Base-by-base conservation (phyloP, 106 monocot species). In the Dendrobium chrysotoxum region DNA sequence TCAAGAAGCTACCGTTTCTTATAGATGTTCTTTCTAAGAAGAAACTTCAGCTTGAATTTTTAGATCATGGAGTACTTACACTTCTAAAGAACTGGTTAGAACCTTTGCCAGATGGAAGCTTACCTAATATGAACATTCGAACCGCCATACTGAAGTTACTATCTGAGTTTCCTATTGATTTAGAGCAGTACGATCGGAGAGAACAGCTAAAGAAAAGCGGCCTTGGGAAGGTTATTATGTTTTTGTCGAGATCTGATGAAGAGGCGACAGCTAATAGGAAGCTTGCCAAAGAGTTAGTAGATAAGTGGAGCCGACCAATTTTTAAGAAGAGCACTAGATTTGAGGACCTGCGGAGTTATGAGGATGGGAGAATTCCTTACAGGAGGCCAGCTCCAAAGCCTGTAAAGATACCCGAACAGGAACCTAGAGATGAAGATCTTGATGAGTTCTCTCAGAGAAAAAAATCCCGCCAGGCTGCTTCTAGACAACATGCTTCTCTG, bases 161-260 rank as follows among this genome's bases (percentile, higher is more conserved):
- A 73, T 86, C 79, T 75, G 99, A 99, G 99, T 91, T 87, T 88
- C 99, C 99, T 0, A 93, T 99, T 80, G 99, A 99, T 87, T 85
- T 99, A 76, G 91, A 99, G 76, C 91, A 90, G 40, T 79, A 87
- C 73, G 90, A 91, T 45, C 85, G 99, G 77, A 95, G 84, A 87
- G 93, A 93, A 57, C 99, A 99, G 54, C 89, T 99, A n/a, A 99
- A 99, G 78, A 93, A 87, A 75, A 99, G 99, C 80, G 99, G 99
- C 57, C 91, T 99, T 35, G 99, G 99, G 68, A 99, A 99, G 99
- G 99, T 99, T 41, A 93, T 99, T 58, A 99, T 99, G 99, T 99
- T 99, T 83, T 83, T 99, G 78, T 99, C 92, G 57, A 99, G 91
- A 87, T 93, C 99, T 79, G 99, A 99, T 74, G 95, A 99, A 82